These are phyloP conservation scores for Cystoderma amianthinum DNA, from an alignment of 768 basidiomycete genomes.

Conservation along the genomic window DNA sequence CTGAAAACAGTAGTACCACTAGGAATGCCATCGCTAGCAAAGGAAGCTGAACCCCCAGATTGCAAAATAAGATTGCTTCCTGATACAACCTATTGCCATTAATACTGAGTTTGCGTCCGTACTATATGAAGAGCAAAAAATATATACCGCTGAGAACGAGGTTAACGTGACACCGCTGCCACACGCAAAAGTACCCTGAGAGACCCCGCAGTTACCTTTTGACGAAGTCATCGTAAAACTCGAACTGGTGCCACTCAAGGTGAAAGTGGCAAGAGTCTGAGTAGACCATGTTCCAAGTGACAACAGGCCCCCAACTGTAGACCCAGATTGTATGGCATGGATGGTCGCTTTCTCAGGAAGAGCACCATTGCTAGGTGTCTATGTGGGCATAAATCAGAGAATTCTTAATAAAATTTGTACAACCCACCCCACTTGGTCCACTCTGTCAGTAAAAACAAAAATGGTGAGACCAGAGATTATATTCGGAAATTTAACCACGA, in stretches of 20 bases:
- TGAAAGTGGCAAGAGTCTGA: conserved; percentile 53
- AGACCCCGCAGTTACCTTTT: conserved; percentile 51
- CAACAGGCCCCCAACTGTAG: conserved; percentile 42
- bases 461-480: background rate
- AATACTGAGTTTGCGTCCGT: background rate
- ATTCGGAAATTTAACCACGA: background rate
- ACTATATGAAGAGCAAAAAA: background rate
- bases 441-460: too few species aligned
- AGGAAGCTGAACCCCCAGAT: conserved; percentile 40
- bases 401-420: background rate
- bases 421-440: conserved; percentile 10
- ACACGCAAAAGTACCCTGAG: conserved; percentile 37
- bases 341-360: conserved; percentile 44
- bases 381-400: background rate
- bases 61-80: conserved; percentile 41
- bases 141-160: conserved; percentile 41
- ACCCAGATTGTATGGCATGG: conserved; percentile 28
- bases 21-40: conserved; percentile 43
- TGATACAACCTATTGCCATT: conserved; percentile 32
- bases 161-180: conserved; percentile 41
- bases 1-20: conserved; percentile 38
- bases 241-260: conserved; percentile 35
- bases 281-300: conserved; percentile 53
- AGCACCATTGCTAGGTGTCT: conserved; percentile 11
- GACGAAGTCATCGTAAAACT: conserved; percentile 54